Conservation (phyloP, 345 rosid species). For the Linum usitatissimum region DNA sequence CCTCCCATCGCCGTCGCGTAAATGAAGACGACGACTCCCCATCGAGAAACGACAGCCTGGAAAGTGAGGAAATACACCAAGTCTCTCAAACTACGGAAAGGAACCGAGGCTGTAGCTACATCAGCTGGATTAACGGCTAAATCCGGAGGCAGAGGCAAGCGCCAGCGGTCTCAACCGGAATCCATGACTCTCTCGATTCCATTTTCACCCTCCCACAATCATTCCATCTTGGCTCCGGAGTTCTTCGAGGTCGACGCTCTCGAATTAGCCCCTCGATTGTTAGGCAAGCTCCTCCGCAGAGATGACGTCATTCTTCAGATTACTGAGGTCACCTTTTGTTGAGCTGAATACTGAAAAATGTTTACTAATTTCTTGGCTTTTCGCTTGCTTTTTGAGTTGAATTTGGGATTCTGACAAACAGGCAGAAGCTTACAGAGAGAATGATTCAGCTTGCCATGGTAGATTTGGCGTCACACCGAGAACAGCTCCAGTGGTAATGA, state of each 20-base stretch:
- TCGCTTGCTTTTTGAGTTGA: constrained; percentile 10
- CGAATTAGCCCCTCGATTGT: constrained; percentile 84
- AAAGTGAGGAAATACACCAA: too few species aligned
- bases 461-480: constrained; percentile 73
- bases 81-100: too few species aligned
- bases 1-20: too few species aligned
- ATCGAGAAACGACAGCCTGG: too few species aligned
- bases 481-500: constrained; percentile 75
- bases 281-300: constrained; percentile 71
- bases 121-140: too few species aligned
- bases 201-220: constrained; percentile 14
- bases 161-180: not conserved
- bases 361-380: not conserved
- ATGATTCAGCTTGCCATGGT: constrained; percentile 93
- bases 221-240: constrained; percentile 39
- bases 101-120: too few species aligned
- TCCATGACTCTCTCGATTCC: constrained; percentile 10
- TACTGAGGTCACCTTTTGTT: constrained; percentile 50
- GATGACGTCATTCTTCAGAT: constrained; percentile 73
- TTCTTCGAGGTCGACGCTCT: constrained; percentile 81
- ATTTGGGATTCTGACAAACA: constrained; percentile 10
- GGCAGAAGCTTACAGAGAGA: constrained; percentile 94
- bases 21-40: too few species aligned
- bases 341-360: not conserved
- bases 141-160: too few species aligned